Percentiles rank a stretch among this genome's conserved stretches.
Evolutionary conservation across 2,329 filamentous ascomycete species (phyloP).

Genomic region (Sporothrix luriei): DNA sequence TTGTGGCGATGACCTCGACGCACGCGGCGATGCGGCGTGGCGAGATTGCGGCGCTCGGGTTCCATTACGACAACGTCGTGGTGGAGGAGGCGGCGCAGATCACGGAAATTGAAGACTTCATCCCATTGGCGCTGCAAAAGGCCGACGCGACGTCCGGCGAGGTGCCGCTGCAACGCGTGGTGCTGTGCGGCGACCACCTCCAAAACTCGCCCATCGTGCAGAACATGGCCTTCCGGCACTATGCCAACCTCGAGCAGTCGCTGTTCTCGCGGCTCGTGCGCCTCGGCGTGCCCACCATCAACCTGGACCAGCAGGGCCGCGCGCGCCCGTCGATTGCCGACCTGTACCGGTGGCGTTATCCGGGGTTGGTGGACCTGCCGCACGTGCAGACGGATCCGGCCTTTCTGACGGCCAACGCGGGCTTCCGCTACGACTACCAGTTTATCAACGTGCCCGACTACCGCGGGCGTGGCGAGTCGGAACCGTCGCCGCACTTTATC

Average conservation of each 20-base stretch:
- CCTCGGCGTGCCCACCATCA: constrained; percentile 87
- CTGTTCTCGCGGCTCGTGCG: constrained; percentile 90
- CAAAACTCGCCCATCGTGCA: constrained; percentile 97
- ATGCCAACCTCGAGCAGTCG: constrained; percentile 93
- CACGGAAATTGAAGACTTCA: constrained; percentile 95
- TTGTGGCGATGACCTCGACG: constrained; percentile 98
- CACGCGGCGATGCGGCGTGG: constrained; percentile 92
- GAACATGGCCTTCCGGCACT: constrained; percentile 89
- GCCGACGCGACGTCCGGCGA: constrained; percentile 72
- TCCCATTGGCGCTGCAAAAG: constrained; percentile 90
- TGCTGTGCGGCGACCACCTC: constrained; percentile 91
- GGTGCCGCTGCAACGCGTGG: constrained; percentile 78
- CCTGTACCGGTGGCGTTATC: constrained; percentile 93
- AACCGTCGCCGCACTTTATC: constrained; percentile 91
- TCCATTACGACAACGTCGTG: constrained; percentile 95
- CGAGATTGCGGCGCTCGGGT: constrained; percentile 88
- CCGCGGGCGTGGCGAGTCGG: constrained; percentile 82
- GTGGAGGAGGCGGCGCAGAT: constrained; percentile 99
- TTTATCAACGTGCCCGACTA: constrained; percentile 96
- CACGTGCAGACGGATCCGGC: constrained; percentile 68
- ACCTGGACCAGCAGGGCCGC: constrained; percentile 90
- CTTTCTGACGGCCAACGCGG: constrained; percentile 82
- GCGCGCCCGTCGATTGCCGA: constrained; percentile 83
- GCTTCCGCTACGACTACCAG: constrained; percentile 92
- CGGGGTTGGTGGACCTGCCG: constrained; percentile 75